Evolutionary conservation across 2,329 filamentous ascomycete genomes (phyloP), one percentile per base, ranked within the genome.

Genomic region (Cadophora malorum): DNA sequence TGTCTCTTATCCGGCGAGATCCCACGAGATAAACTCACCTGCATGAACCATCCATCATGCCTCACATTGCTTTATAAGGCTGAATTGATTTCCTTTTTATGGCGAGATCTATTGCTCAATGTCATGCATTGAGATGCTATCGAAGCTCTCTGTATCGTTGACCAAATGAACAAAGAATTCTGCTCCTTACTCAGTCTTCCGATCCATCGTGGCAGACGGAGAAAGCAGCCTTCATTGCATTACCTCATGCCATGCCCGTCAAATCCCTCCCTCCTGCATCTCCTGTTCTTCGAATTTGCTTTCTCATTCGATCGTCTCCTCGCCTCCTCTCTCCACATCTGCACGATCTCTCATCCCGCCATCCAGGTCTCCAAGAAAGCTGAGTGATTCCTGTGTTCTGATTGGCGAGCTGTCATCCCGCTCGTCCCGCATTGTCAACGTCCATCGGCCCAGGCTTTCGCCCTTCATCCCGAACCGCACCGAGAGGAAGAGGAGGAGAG

Each of bases 351-450:
- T 21, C 41, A 23, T 33, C 23, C 45, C 53, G 33, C 55, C 63
- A 59, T 49, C 25, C 50, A 59, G 28, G 21, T 25, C 45, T 60
- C 52, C 55, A 58, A 10, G 28, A 28, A 21, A 25, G 66, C 62
- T 65, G 56, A 65, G 58, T 58, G 56, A 38, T 41, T 19, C 31
- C 38, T 19, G 33, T 31, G 8, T 35, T 47, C n/a, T 68, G 58
- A 68, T 68, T 68, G 21, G 67, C 31, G 21, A 58, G 28, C 58
- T 52, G 61, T 45, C 33, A 35, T 1, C 47, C 61, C 53, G 25
- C 35, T 59, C 28, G 25, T 50, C 56, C 64, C 65, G 65, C 68
- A 70, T 66, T 58, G 64, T 70, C 65, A 38, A 47, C 23, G 35
- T 21, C 21, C 63, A 28, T 28, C 35, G 3, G 35, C 41, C 64